Evolutionary conservation across 148 eudicot species (phyloP).

Genomic region (Selenicereus undatus): DNA sequence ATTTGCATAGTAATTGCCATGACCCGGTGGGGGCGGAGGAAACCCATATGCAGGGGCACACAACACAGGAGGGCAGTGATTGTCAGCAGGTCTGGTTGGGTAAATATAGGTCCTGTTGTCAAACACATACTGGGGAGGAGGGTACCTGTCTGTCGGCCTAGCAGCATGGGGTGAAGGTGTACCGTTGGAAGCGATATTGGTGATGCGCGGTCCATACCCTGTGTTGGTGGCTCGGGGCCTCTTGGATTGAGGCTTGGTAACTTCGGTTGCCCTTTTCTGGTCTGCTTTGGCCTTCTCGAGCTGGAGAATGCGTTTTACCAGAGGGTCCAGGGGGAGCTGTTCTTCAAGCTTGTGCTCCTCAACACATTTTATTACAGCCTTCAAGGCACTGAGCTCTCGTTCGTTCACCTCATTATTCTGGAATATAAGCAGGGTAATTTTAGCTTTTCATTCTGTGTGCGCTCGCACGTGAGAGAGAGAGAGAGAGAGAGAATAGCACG

Average conservation of each 20-base stretch:
- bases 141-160: slow-evolving; percentile 68
- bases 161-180: slow-evolving; percentile 56
- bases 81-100: slow-evolving; percentile 52
- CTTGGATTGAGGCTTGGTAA: slow-evolving; percentile 87
- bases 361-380: slow-evolving; percentile 81
- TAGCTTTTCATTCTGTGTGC: not conserved
- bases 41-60: slow-evolving; percentile 56
- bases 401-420: slow-evolving; percentile 71
- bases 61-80: slow-evolving; percentile 49
- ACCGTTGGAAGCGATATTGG: slow-evolving; percentile 53
- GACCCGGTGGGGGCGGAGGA: slow-evolving; percentile 54
- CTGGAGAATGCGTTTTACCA: slow-evolving; percentile 63
- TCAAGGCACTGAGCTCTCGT: slow-evolving; percentile 80
- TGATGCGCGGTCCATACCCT: slow-evolving; percentile 52
- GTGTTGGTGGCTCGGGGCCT: slow-evolving; percentile 80
- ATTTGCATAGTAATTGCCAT: slow-evolving; percentile 74
- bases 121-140: slow-evolving; percentile 59
- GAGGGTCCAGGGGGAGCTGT: slow-evolving; percentile 66
- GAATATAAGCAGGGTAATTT: slow-evolving; percentile 5
- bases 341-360: slow-evolving; percentile 91
- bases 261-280: slow-evolving; percentile 83
- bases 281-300: slow-evolving; percentile 97
- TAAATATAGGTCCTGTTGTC: slow-evolving; percentile 78
- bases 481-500: not conserved
- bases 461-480: no score